phyloP scores from a whole-genome alignment of 148 eudicot genomes.

The Salicornia ramosissima region DNA sequence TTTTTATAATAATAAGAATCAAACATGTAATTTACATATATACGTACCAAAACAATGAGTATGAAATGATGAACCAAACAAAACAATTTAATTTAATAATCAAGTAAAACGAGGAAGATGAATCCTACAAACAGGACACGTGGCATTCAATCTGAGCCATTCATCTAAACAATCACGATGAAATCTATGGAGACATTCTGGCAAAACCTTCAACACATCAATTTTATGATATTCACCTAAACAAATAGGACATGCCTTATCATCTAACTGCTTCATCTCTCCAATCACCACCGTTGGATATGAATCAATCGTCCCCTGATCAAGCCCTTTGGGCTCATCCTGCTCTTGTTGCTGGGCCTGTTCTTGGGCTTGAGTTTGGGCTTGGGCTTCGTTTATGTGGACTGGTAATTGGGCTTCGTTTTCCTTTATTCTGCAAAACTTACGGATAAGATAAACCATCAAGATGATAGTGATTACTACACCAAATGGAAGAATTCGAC shows the following conservation, averaged over 20 bases:
- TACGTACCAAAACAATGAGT: too few relatives aligned
- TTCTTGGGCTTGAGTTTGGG: neutral
- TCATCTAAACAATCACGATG: slow-evolving; percentile 25
- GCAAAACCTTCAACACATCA: slow-evolving; percentile 25
- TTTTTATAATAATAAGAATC: too few relatives aligned
- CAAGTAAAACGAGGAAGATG: slow-evolving; percentile 4
- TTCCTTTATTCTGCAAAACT: neutral
- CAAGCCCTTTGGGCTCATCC: slow-evolving; percentile 18
- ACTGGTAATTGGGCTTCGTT: neutral
- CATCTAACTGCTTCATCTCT: slow-evolving; percentile 17
- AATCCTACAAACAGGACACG: slow-evolving; percentile 20
- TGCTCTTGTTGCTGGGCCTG: neutral
- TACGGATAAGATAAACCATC: neutral
- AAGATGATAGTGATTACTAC: slow-evolving; percentile 4
- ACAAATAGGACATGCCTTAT: slow-evolving; percentile 27
- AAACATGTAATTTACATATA: too few relatives aligned
- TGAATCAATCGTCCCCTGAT: slow-evolving; percentile 21
- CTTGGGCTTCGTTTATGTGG: neutral
- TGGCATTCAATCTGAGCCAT: slow-evolving; percentile 22
- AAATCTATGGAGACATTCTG: slow-evolving; percentile 28
- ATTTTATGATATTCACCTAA: slow-evolving; percentile 15
- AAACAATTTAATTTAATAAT: too few relatives aligned
- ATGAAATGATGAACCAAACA: too few relatives aligned
- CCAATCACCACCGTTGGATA: slow-evolving; percentile 27
- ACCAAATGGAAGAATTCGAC: neutral